These are phyloP conservation scores for Colletotrichum orchidophilum DNA, from an alignment of 2,329 filamentous ascomycete species.

Conservation along the genomic window DNA sequence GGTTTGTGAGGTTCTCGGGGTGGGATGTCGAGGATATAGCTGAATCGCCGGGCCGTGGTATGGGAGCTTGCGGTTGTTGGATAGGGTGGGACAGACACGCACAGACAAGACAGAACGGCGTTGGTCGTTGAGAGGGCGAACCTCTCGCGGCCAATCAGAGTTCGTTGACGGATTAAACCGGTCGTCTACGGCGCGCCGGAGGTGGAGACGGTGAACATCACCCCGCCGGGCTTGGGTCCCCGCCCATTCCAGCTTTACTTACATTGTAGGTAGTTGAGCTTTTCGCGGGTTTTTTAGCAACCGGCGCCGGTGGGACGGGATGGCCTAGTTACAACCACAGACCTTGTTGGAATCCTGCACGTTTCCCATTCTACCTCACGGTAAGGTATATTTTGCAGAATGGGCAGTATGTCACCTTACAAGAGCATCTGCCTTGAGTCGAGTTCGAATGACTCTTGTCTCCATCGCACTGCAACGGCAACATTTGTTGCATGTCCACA, in stretches of 20 bases:
- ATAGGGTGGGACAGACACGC: neutral
- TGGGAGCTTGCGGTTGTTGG: slow-evolving; percentile 11
- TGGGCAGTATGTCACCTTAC: too few relatives aligned
- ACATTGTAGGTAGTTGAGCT: neutral
- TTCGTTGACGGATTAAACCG: slow-evolving; percentile 5
- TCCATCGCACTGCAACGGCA: neutral
- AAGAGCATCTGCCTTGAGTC: neutral
- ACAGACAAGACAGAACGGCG: neutral
- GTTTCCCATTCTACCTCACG: too few relatives aligned
- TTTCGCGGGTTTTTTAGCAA: too few relatives aligned
- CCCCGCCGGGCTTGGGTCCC: neutral
- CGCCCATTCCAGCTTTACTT: slow-evolving; percentile 8
- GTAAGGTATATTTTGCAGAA: too few relatives aligned
- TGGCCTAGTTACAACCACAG: slow-evolving; percentile 5
- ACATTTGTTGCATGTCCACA: neutral
- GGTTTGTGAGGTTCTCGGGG: neutral
- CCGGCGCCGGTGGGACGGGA: neutral
- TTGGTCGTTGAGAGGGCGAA: neutral
- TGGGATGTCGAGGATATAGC: neutral
- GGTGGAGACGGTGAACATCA: neutral
- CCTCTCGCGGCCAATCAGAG: slow-evolving; percentile 20
- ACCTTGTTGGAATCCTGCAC: neutral
- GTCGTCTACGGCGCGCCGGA: slow-evolving; percentile 19
- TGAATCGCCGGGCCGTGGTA: neutral
- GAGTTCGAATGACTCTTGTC: neutral